phyloP scores from a whole-genome alignment of 192 early-diverging fungal species.

The Fimicolochytrium jonesii region DNA sequence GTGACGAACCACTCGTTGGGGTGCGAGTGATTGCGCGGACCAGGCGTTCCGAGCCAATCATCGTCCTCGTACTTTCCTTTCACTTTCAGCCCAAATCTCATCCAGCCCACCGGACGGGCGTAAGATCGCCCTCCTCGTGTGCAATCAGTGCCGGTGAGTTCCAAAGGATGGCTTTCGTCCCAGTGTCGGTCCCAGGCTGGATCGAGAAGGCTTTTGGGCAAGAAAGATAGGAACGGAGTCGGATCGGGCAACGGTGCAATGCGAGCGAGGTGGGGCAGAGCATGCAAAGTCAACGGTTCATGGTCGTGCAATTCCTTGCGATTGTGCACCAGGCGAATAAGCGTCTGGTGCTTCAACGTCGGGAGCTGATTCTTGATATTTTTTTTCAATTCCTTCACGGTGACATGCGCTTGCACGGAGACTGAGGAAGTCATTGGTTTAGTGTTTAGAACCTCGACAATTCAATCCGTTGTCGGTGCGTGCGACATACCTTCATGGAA shows the following conservation, averaged over 20 bases:
- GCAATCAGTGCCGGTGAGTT: too few species aligned
- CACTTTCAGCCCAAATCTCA: constrained; percentile 13
- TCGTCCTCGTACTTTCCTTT: constrained; percentile 10
- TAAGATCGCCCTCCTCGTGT: constrained; percentile 4
- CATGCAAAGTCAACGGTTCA: too few species aligned
- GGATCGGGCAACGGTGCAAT: neutral
- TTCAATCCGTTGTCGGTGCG: too few species aligned
- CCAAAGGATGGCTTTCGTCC: neutral
- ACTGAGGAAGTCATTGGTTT: too few species aligned
- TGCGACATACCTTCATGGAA: too few species aligned
- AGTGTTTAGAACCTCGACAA: too few species aligned
- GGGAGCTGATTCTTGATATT: neutral
- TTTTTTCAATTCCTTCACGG: neutral
- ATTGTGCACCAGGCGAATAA: neutral
- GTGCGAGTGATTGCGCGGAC: neutral
- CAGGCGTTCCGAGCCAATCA: constrained; percentile 11
- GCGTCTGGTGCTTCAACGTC: neutral
- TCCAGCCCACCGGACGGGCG: constrained; percentile 4
- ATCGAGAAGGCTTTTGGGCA: constrained; percentile 1
- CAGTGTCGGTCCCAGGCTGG: constrained; percentile 7
- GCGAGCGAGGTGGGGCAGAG: neutral
- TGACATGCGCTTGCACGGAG: neutral
- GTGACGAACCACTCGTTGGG: constrained; percentile 13
- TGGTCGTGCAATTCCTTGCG: neutral
- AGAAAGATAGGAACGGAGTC: neutral